These are phyloP conservation scores for Euphorbia schlechtendalii DNA, from an alignment of 441 rosid species.

Conservation along the genomic window DNA sequence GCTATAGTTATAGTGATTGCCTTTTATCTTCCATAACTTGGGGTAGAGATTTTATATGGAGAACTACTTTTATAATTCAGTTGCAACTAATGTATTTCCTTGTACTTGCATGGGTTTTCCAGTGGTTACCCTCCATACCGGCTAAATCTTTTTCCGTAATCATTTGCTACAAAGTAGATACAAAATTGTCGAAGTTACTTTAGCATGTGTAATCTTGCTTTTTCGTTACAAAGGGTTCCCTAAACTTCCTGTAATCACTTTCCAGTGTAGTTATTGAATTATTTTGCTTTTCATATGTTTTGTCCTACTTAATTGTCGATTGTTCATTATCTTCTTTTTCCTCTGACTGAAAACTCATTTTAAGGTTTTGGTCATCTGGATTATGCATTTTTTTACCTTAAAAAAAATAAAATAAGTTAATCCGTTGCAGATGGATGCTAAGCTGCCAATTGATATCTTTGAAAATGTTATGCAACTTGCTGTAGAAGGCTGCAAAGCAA, in stretches of 20 bases:
- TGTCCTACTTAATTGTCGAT: background rate
- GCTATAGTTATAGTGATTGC: background rate
- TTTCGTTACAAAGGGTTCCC: background rate
- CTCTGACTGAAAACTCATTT: no score
- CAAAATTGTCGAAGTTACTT: background rate
- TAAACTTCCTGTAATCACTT: background rate
- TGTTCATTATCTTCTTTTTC: background rate
- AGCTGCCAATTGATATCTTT: slow-evolving; percentile 60
- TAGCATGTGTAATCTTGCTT: background rate
- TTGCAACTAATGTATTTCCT: background rate
- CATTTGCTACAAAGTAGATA: background rate
- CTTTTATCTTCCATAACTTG: background rate
- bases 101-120: background rate
- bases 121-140: background rate
- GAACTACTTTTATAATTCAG: background rate
- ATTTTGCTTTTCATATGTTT: background rate
- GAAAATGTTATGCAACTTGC: slow-evolving; percentile 89
- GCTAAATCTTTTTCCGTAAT: background rate
- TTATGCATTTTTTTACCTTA: background rate
- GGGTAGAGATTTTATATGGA: background rate
- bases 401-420: background rate
- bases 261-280: background rate
- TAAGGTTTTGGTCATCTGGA: background rate
- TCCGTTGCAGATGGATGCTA: slow-evolving; percentile 72
- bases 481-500: slow-evolving; percentile 80